A percentile compares a stretch with the other conserved stretches of the same genome.
Evolutionary conservation across 306 rosid genomes (phyloP).

Genomic region (Prunus fruticosa): DNA sequence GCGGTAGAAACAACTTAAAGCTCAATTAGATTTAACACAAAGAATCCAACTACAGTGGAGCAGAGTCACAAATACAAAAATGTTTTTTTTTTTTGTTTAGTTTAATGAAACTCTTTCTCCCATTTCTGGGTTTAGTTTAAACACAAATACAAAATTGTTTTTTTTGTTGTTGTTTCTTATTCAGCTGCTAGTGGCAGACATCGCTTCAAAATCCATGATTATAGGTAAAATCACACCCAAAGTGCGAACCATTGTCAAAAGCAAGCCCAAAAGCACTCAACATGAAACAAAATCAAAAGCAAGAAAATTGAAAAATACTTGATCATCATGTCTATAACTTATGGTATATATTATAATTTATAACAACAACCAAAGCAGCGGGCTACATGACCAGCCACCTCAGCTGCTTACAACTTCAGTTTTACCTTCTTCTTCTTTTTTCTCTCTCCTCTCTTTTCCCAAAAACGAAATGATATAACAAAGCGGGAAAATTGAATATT

Average conservation of each 20-base stretch:
- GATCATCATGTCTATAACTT: not conserved
- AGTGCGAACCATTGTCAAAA: not conserved
- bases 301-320: not conserved
- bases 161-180: not conserved
- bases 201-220: not conserved
- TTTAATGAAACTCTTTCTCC: too few species aligned
- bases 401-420: conserved; percentile 40
- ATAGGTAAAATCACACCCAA: not conserved
- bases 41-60: not conserved
- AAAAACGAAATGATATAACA: not conserved
- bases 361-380: conserved; percentile 47
- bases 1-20: not conserved
- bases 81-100: too few species aligned
- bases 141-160: too few species aligned
- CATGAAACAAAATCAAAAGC: not conserved
- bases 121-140: not conserved
- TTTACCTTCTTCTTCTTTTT: not conserved
- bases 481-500: conserved; percentile 9
- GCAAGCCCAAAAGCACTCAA: too few species aligned
- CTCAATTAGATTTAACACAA: not conserved
- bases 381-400: conserved; percentile 67
- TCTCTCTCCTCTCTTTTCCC: not conserved
- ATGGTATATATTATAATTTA: not conserved
- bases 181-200: not conserved
- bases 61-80: too few species aligned